Percentiles rank a stretch among this genome's conserved stretches.
Evolutionary conservation across 768 basidiomycete genomes (phyloP).

Genomic region (Hypholoma sublateritium): DNA sequence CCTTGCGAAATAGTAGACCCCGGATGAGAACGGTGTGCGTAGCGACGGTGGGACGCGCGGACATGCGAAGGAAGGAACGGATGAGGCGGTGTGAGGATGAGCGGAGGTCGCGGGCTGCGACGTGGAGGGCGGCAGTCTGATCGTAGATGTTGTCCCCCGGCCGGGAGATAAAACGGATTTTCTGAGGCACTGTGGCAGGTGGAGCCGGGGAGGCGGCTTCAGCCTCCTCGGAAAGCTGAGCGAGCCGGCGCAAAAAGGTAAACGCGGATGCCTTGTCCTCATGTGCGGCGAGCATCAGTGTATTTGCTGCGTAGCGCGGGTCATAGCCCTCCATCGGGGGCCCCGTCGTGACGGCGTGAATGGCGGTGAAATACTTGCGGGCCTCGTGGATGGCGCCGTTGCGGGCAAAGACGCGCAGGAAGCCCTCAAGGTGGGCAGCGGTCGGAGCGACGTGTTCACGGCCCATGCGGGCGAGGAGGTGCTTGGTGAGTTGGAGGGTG

Average conservation of each 20-base stretch:
- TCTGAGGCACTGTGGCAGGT: background rate
- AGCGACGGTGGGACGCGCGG: constrained; percentile 40
- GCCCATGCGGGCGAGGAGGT: constrained; percentile 42
- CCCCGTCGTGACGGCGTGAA: constrained; percentile 23
- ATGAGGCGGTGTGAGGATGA: constrained; percentile 34
- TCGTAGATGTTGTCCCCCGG: constrained; percentile 41
- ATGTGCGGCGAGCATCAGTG: constrained; percentile 41
- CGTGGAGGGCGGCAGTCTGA: constrained; percentile 45
- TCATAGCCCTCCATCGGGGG: constrained; percentile 9
- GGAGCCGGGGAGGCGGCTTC: background rate
- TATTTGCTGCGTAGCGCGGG: constrained; percentile 36
- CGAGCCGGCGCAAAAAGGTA: constrained; percentile 35
- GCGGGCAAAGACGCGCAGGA: constrained; percentile 47
- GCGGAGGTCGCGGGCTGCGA: constrained; percentile 39
- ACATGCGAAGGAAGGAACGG: constrained; percentile 30
- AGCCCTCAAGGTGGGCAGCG: constrained; percentile 44
- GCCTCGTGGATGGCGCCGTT: constrained; percentile 43
- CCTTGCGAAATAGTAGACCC: constrained; percentile 46
- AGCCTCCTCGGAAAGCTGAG: background rate
- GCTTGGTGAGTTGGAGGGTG: constrained; percentile 47
- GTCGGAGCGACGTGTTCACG: constrained; percentile 39
- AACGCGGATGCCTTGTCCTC: constrained; percentile 44
- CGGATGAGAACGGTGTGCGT: constrained; percentile 57
- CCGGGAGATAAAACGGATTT: constrained; percentile 20
- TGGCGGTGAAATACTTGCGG: constrained; percentile 36